Conservation (phyloP, 139 green algal genomes). For the Asterochloris sp. region DNA sequence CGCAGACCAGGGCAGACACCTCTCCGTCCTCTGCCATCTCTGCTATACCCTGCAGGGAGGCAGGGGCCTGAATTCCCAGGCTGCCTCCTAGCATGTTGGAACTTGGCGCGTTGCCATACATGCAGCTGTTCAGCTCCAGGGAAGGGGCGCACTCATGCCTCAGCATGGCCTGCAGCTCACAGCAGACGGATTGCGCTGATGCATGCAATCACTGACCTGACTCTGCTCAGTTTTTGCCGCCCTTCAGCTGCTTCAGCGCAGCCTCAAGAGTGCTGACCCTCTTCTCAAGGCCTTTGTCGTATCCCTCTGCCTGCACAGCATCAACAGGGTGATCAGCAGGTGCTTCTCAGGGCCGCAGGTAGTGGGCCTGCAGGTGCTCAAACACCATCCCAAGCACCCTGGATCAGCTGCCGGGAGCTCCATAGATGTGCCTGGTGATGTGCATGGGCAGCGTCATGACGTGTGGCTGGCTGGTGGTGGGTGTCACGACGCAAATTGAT, state of each 20-base stretch:
- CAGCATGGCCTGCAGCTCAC: background rate
- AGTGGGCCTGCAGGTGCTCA: too few relatives aligned
- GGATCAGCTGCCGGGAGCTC: too few relatives aligned
- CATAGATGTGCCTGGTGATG: too few relatives aligned
- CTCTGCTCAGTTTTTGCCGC: background rate
- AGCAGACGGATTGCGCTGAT: background rate
- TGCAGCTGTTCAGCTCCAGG: too few relatives aligned
- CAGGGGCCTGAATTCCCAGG: background rate
- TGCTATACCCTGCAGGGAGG: background rate
- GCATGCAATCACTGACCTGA: background rate
- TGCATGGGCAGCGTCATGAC: too few relatives aligned
- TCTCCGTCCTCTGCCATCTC: slow-evolving; percentile 82
- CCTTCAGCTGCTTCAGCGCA: slow-evolving; percentile 3
- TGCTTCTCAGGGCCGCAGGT: too few relatives aligned
- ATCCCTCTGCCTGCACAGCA: slow-evolving; percentile 3
- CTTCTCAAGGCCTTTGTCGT: slow-evolving; percentile 19
- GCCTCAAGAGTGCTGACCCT: slow-evolving; percentile 13
- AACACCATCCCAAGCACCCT: too few relatives aligned
- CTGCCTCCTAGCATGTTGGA: background rate
- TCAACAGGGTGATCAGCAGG: too few relatives aligned
- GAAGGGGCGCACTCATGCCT: too few relatives aligned
- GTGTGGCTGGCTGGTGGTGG: too few relatives aligned
- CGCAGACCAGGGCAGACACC: slow-evolving; percentile 91
- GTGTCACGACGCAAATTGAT: too few relatives aligned
- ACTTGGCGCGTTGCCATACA: background rate